Base-by-base conservation (phyloP, 441 rosid genomes). In the Adansonia madagascariensis region DNA sequence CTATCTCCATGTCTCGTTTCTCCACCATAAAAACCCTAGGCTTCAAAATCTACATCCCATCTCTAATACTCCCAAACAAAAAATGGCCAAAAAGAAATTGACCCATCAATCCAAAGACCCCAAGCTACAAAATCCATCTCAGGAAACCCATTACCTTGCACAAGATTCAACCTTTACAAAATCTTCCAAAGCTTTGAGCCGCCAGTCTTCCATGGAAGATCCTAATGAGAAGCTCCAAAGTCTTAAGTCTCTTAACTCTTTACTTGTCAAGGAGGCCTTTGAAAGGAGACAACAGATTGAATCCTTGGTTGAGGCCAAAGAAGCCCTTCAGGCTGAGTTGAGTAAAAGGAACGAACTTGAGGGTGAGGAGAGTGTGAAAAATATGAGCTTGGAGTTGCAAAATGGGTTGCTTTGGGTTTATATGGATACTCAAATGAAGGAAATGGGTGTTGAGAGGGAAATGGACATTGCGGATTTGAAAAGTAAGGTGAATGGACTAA, bases 21-120 rank as follows among this genome's bases (percentile, higher is more conserved):
- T 77, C 85, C 82, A 73, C 84, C 89, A 74, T 84, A 77, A 78
- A 85, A 85, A 63, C 87, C 86, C 84, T 82, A 85, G 80, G 80
- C 87, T 80, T 79, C 72, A 52, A 76, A 80, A 50, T 66, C 78
- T 67, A 61, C 27, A 52, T 59, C 52, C 64, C 11, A 17, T 70
- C 66, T 8, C 78, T 79, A 76, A 77, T 80, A 61, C 71, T 78
- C n/a, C 74, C 27, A 60, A 31, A 31, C 2, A 31, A 31, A 69
- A 52, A 70, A 92, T 89, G 94, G 87, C 93, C 73, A 89, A 83
- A 76, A 90, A 86, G 89, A 93, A 91, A 78, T 27, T 59, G 41
- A 44, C 79, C 84, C 83, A 75, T 69, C 80, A 81, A 39, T 17
- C 82, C 43, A 56, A 85, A 2, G 82, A 47, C 1, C 20, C 69